phyloP scores from a whole-genome alignment of 2,329 filamentous ascomycete genomes.

The Colletotrichum horii region DNA sequence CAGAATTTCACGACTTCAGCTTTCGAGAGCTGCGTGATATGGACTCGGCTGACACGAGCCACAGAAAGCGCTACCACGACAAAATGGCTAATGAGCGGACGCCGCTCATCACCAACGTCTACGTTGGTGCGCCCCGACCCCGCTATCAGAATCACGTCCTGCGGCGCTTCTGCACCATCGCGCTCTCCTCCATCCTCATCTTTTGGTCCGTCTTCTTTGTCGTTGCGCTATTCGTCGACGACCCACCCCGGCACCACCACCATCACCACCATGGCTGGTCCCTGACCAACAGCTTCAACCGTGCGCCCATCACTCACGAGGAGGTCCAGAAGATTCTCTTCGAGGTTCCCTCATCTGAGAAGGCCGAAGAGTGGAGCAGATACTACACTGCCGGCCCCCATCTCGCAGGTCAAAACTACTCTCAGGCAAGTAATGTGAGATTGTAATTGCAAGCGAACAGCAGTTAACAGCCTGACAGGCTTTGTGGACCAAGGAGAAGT shows the following conservation, averaged over 20 bases:
- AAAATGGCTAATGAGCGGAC: slow-evolving; percentile 62
- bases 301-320: slow-evolving; percentile 42
- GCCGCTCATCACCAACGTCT: slow-evolving; percentile 70
- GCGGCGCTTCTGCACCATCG: slow-evolving; percentile 71
- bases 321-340: slow-evolving; percentile 63
- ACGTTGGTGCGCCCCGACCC: slow-evolving; percentile 54
- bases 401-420: slow-evolving; percentile 78
- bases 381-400: slow-evolving; percentile 82
- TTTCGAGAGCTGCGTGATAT: background rate
- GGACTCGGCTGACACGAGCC: background rate
- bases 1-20: background rate
- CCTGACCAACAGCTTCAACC: slow-evolving; percentile 29
- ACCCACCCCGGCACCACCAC: slow-evolving; percentile 40
- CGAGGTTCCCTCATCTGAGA: slow-evolving; percentile 60
- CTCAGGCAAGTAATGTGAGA: slow-evolving; percentile 53
- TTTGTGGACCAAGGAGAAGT: slow-evolving; percentile 75
- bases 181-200: slow-evolving; percentile 59
- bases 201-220: slow-evolving; percentile 55
- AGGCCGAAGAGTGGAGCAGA: slow-evolving; percentile 72
- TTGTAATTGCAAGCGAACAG: background rate
- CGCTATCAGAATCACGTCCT: slow-evolving; percentile 65
- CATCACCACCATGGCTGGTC: slow-evolving; percentile 32
- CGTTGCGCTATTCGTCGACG: slow-evolving; percentile 44
- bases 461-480: slow-evolving; percentile 48
- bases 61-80: slow-evolving; percentile 20